Evolutionary conservation across 192 early-diverging fungal genomes (phyloP).

Genomic region (Entomortierella beljakovae): DNA sequence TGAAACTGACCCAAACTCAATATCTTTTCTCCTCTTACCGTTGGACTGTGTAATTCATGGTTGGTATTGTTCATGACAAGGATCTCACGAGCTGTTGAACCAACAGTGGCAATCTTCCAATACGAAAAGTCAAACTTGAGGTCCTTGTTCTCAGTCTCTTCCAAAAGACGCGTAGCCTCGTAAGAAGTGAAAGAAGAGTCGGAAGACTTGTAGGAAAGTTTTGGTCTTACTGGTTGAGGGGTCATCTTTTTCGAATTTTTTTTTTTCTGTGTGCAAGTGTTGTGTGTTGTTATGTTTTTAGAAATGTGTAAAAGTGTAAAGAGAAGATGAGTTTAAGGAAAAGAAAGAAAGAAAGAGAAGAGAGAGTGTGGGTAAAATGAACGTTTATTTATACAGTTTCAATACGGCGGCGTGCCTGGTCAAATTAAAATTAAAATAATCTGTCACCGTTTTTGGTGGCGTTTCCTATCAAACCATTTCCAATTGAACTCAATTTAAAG

Average conservation of each 20-base stretch:
- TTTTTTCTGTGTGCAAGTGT: not conserved
- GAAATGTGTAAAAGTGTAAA: not conserved
- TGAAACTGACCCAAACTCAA: no score
- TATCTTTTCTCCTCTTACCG: not conserved
- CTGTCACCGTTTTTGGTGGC: no score
- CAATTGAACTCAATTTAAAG: no score
- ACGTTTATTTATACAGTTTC: no score
- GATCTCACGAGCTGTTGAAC: conserved; percentile 25
- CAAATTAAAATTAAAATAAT: no score
- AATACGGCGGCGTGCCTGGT: no score
- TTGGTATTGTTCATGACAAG: conserved; percentile 11
- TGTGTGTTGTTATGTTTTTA: not conserved
- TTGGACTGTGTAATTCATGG: not conserved
- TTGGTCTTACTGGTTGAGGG: not conserved
- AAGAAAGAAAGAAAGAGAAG: conserved; percentile 1
- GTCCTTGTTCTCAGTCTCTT: conserved; percentile 25
- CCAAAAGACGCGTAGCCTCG: not conserved
- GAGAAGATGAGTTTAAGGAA: no score
- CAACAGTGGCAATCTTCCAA: conserved; percentile 27
- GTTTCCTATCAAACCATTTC: no score
- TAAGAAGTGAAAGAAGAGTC: conserved; percentile 2
- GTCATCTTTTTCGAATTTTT: conserved; percentile 7
- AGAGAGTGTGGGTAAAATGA: no score
- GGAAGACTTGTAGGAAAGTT: conserved; percentile 8
- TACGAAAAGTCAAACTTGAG: conserved; percentile 12